A percentile compares a stretch with the other conserved stretches of the same genome.
Evolutionary conservation across 805 yeast genomes (phyloP).

Genomic region (Tetrapisispora namnaoensis): DNA sequence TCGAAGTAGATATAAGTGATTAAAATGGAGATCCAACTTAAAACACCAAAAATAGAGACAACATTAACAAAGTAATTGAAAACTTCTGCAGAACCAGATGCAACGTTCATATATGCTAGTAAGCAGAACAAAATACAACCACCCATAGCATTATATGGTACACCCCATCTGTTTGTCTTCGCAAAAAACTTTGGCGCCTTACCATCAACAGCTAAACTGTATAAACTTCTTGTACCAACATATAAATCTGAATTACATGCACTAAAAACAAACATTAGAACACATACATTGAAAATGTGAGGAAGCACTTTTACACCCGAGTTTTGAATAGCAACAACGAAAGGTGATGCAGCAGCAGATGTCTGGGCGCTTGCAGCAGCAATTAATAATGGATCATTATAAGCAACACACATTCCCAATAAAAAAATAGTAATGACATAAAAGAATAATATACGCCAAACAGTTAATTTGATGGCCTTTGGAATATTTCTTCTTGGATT

Average conservation of each 20-base stretch:
- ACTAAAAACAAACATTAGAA: constrained; percentile 66
- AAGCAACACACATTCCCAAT: constrained; percentile 60
- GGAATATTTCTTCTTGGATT: constrained; percentile 63
- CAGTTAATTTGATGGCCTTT: constrained; percentile 57
- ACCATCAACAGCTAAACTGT: constrained; percentile 62
- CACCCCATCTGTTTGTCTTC: constrained; percentile 57
- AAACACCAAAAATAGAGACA: constrained; percentile 63
- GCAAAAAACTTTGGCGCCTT: constrained; percentile 64
- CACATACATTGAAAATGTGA: constrained; percentile 67
- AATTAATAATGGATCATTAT: constrained; percentile 40
- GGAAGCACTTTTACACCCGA: constrained; percentile 60
- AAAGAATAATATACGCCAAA: constrained; percentile 58
- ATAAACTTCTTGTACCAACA: constrained; percentile 66
- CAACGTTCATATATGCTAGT: constrained; percentile 62
- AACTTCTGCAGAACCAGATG: constrained; percentile 44
- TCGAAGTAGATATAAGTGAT: constrained; percentile 58
- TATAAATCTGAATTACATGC: constrained; percentile 76
- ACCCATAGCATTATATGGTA: constrained; percentile 51
- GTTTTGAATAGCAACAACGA: constrained; percentile 63
- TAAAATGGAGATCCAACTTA: constrained; percentile 66
- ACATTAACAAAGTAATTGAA: constrained; percentile 67
- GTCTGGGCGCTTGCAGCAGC: constrained; percentile 43
- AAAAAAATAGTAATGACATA: constrained; percentile 53
- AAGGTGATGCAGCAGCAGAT: constrained; percentile 70
- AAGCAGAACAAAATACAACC: constrained; percentile 46